phyloP scores from a whole-genome alignment of 441 rosid genomes.

The Pelargonium myrrhifolium region DNA sequence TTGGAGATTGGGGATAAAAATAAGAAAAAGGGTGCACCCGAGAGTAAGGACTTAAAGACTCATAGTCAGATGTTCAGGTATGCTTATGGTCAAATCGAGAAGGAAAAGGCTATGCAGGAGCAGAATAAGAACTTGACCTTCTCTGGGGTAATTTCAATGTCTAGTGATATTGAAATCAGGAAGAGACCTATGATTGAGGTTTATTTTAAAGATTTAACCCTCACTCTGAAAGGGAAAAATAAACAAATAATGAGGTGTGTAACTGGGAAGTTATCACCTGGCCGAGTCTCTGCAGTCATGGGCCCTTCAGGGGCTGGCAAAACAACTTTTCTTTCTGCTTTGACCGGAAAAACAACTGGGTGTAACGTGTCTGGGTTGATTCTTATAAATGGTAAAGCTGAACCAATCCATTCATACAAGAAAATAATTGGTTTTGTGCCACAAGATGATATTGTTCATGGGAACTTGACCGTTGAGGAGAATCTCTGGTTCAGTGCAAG shows the following conservation, averaged over 20 bases:
- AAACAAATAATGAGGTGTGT: slow-evolving; percentile 79
- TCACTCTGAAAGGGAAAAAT: slow-evolving; percentile 69
- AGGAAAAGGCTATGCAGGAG: slow-evolving; percentile 81
- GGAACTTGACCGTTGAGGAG: slow-evolving; percentile 90
- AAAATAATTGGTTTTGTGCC: slow-evolving; percentile 92
- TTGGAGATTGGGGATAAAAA: slow-evolving; percentile 65
- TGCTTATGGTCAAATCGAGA: slow-evolving; percentile 93
- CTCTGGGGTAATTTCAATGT: slow-evolving; percentile 86
- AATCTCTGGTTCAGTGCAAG: slow-evolving; percentile 96
- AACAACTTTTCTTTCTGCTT: slow-evolving; percentile 89
- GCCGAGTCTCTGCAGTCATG: slow-evolving; percentile 92
- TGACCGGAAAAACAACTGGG: slow-evolving; percentile 77
- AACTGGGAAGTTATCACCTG: slow-evolving; percentile 80
- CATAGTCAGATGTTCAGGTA: slow-evolving; percentile 93
- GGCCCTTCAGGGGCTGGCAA: slow-evolving; percentile 99
- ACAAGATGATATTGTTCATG: slow-evolving; percentile 98
- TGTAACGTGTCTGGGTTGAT: slow-evolving; percentile 61
- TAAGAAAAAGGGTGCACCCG: slow-evolving; percentile 58
- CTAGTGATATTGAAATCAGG: slow-evolving; percentile 52
- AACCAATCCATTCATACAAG: slow-evolving; percentile 71
- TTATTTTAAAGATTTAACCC: slow-evolving; percentile 66
- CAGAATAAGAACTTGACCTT: slow-evolving; percentile 76
- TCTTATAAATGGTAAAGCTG: slow-evolving; percentile 76
- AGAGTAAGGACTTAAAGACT: slow-evolving; percentile 66
- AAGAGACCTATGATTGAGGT: slow-evolving; percentile 73